Evolutionary conservation across 768 basidiomycete species (phyloP), one percentile per base, ranked within the genome.

Genomic region (Leccinum subgranulosum): DNA sequence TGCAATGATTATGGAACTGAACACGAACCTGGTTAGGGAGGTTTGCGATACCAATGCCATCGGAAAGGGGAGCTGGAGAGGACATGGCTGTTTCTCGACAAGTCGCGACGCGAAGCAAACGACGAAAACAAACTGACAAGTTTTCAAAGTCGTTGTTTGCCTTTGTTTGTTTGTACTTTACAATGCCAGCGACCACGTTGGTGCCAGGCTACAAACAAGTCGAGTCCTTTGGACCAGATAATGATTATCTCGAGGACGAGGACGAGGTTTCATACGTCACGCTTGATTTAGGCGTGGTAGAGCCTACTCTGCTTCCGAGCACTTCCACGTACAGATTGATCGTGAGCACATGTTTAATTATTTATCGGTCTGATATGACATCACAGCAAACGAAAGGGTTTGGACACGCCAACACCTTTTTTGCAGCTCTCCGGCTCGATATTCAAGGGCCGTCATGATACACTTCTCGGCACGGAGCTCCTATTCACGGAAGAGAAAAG

Each of bases 11-110:
- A 17, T 21, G 60, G 5, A n/a, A 0, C 4, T 9, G 17, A 43
- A 23, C 10, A 69, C 83, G 60, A 51, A 94, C 94, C 85, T 98
- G 97, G 82, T 98, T 98, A 51, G 96, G 97, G 65, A 99, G 81
- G 79, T 98, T 98, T 71, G 93, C 91, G 70, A 95, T 94, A 63
- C 93, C 93, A 74, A 94, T 92, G 61, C 92, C 91, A 74, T 91
- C 89, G 59, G 80, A 80, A 56, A 78, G 64, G 10, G 72, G 67
- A 31, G 65, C 64, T 27, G 68, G 61, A 51, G 67, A 55, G 36
- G 72, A 51, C 70, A 72, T 73, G 64, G 57, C 58, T 62, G 48
- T 52, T 61, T 53, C 58, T 71, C 59, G 51, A 61, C 39, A 55
- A n/a, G 39, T 41, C 39, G 59, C 58, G 55, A 67, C 66, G 54